Evolutionary conservation across 768 basidiomycete genomes (phyloP).

Genomic region (Panus rudis): DNA sequence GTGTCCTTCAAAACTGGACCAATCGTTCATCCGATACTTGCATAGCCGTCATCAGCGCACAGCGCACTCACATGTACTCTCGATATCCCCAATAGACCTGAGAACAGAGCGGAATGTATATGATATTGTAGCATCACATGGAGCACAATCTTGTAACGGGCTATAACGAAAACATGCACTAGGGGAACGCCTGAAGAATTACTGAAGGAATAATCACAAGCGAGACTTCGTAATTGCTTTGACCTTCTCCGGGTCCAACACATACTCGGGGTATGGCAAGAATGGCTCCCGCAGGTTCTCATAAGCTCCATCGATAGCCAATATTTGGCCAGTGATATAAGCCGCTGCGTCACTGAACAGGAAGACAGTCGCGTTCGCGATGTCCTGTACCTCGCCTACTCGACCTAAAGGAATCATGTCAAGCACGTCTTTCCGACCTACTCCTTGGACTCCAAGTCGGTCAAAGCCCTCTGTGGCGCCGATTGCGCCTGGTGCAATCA

Average conservation of each 20-base stretch:
- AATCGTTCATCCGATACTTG: no score
- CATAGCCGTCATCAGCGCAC: no score
- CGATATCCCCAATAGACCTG: no score
- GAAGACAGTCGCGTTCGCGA: slow-evolving; percentile 69
- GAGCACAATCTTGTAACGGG: no score
- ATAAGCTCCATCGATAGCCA: slow-evolving; percentile 61
- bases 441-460: slow-evolving; percentile 37
- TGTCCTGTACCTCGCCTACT: slow-evolving; percentile 49
- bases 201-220: slow-evolving; percentile 15
- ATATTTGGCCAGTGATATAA: slow-evolving; percentile 70
- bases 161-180: neutral
- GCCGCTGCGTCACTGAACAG: slow-evolving; percentile 77
- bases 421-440: slow-evolving; percentile 13
- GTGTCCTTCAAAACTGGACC: no score
- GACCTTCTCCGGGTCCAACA: slow-evolving; percentile 53
- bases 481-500: slow-evolving; percentile 81
- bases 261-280: slow-evolving; percentile 56
- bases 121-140: no score
- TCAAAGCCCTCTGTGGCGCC: slow-evolving; percentile 67
- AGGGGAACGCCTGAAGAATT: neutral
- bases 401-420: slow-evolving; percentile 37
- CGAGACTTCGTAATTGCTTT: slow-evolving; percentile 43
- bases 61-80: no score
- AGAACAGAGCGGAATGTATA: no score
- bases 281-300: slow-evolving; percentile 43